phyloP scores from a whole-genome alignment of 2,329 filamentous ascomycete genomes.

The Thelonectria rubi region DNA sequence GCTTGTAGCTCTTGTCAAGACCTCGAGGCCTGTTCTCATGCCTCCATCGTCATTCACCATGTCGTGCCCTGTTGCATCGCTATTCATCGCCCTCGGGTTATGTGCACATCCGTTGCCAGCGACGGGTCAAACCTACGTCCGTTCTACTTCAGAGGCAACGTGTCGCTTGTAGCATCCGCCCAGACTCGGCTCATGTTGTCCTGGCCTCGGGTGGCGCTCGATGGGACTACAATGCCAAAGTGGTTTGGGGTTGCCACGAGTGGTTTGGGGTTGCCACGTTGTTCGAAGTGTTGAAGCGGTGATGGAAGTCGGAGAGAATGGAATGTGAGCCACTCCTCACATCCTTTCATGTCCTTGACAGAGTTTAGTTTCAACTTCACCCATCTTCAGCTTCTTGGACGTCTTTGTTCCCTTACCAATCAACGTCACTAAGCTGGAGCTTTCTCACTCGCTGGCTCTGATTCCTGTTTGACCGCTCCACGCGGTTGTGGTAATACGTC shows the following conservation, averaged over 20 bases:
- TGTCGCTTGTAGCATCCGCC: not conserved
- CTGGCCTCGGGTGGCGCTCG: not conserved
- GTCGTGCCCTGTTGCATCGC: not conserved
- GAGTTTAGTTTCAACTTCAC: constrained; percentile 10
- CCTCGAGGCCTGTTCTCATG: not conserved
- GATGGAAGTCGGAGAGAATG: constrained; percentile 2
- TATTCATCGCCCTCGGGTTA: not conserved
- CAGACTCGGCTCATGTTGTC: not conserved
- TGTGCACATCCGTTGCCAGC: not conserved
- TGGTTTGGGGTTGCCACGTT: constrained; percentile 5
- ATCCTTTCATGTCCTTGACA: constrained; percentile 26
- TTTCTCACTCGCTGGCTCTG: constrained; percentile 86
- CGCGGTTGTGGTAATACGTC: constrained; percentile 62
- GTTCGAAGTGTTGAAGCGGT: constrained; percentile 9
- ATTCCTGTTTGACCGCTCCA: constrained; percentile 67
- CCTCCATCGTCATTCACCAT: not conserved
- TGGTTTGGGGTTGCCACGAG: constrained; percentile 3
- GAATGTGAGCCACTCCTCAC: constrained; percentile 5
- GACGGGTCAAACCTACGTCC: not conserved
- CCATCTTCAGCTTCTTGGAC: not conserved
- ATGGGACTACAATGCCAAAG: not conserved
- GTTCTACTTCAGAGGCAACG: not conserved
- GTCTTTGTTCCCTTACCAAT: constrained; percentile 76
- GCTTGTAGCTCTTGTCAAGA: not conserved
- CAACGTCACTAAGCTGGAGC: constrained; percentile 94